Percentiles rank a stretch among this genome's conserved stretches.
phyloP scores from a whole-genome alignment of 176 grass and related monocot species.

The Bolboschoenus planiculmis region DNA sequence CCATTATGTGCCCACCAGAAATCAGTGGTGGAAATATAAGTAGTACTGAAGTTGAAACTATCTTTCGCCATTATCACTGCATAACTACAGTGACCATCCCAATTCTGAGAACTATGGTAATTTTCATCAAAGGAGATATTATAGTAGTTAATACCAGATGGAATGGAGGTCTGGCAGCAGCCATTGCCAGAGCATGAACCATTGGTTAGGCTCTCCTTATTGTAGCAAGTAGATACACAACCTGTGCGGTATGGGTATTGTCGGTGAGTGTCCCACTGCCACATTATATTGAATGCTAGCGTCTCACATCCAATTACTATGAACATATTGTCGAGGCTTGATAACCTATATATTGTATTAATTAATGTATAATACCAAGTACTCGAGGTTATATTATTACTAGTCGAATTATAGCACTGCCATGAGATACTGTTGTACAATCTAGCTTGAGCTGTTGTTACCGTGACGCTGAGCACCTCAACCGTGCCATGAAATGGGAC shows the following conservation, averaged over 20 bases:
- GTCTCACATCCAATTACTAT: too few relatives aligned
- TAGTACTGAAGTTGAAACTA: background rate
- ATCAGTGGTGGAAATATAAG: background rate
- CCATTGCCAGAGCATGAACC: background rate
- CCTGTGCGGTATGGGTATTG: background rate
- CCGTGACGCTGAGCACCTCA: too few relatives aligned
- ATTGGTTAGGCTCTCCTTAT: background rate
- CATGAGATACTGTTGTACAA: too few relatives aligned
- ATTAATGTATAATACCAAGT: too few relatives aligned
- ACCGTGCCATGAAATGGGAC: too few relatives aligned
- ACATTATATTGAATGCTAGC: too few relatives aligned
- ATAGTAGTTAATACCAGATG: background rate
- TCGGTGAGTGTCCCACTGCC: too few relatives aligned
- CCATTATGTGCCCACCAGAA: background rate
- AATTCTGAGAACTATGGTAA: background rate
- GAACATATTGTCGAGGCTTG: too few relatives aligned
- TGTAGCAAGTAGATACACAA: constrained; percentile 10
- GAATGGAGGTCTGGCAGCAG: constrained; percentile 10
- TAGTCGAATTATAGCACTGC: too few relatives aligned
- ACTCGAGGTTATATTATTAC: too few relatives aligned
- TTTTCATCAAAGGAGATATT: background rate
- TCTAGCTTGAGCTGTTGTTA: too few relatives aligned
- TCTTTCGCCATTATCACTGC: background rate
- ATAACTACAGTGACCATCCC: background rate
- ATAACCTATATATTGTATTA: too few relatives aligned